phyloP scores from a whole-genome alignment of 1,284 basidiomycete genomes.

The Sanghuangporus baumii region DNA sequence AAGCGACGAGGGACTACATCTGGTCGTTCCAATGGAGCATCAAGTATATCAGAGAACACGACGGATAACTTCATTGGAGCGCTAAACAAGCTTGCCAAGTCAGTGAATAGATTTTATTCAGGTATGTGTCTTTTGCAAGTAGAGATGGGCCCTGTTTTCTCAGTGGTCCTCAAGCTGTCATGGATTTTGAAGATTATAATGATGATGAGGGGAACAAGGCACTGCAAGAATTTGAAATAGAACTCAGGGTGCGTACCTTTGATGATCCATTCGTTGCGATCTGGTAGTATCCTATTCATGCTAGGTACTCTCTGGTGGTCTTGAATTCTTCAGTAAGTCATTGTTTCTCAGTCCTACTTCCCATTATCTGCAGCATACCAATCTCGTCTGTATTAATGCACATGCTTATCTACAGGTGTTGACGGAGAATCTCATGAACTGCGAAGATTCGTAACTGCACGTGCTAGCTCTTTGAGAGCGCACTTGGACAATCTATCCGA shows the following conservation, averaged over 20 bases:
- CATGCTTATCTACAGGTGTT: neutral
- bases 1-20: neutral
- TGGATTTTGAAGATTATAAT: conserved; percentile 16
- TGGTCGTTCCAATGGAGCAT: neutral
- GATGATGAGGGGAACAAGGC: conserved; percentile 11
- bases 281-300: neutral
- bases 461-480: conserved; percentile 6
- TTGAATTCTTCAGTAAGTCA: conserved; percentile 13
- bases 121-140: neutral
- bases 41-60: conserved; percentile 1
- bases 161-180: neutral
- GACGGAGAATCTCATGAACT: conserved; percentile 13
- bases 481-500: conserved; percentile 6
- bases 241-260: conserved; percentile 3
- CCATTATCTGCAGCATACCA: neutral
- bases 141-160: neutral
- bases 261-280: too few relatives aligned
- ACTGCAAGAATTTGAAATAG: conserved; percentile 8
- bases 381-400: neutral
- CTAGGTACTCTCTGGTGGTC: conserved; percentile 10
- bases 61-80: neutral
- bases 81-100: conserved; percentile 4
- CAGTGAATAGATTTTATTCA: conserved; percentile 9
- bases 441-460: conserved; percentile 11
- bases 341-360: neutral